Conservation (phyloP, 306 rosid genomes). For the Prunus campanulata region DNA sequence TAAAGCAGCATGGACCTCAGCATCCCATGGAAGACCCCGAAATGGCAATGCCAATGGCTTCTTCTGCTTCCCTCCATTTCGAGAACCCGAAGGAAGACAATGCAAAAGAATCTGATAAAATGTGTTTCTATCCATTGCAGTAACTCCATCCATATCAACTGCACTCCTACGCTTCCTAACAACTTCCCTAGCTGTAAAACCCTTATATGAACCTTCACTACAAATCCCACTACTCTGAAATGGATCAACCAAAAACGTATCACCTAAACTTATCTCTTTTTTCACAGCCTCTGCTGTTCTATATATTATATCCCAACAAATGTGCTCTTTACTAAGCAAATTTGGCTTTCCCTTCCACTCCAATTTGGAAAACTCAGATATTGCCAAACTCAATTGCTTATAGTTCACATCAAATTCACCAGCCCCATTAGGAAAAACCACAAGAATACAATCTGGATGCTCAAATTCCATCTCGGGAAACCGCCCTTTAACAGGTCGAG, state of each 20-base stretch:
- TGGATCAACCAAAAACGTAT: slow-evolving; percentile 41
- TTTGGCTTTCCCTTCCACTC: slow-evolving; percentile 83
- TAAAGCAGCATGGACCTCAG: slow-evolving; percentile 86
- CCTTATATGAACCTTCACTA: slow-evolving; percentile 50
- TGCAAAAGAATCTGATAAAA: slow-evolving; percentile 84
- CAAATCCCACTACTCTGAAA: slow-evolving; percentile 58
- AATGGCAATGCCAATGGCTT: slow-evolving; percentile 62
- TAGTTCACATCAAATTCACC: slow-evolving; percentile 55
- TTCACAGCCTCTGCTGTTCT: slow-evolving; percentile 71
- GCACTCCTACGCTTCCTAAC: slow-evolving; percentile 91
- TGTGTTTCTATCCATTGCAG: slow-evolving; percentile 52
- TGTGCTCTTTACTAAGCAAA: slow-evolving; percentile 80
- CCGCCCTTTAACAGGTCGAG: slow-evolving; percentile 64
- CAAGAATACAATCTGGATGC: slow-evolving; percentile 85
- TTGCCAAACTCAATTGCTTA: slow-evolving; percentile 50
- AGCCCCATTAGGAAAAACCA: slow-evolving; percentile 59
- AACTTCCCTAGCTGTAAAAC: slow-evolving; percentile 61
- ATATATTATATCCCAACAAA: slow-evolving; percentile 87
- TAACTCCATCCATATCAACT: slow-evolving; percentile 88
- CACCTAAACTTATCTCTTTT: slow-evolving; percentile 46
- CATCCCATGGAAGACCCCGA: slow-evolving; percentile 78
- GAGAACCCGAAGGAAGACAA: slow-evolving; percentile 87
- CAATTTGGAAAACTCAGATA: slow-evolving; percentile 46
- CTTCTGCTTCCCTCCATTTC: slow-evolving; percentile 46
- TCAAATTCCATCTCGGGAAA: slow-evolving; percentile 82